These are phyloP conservation scores for Annulohypoxylon bovei DNA, from an alignment of 495 filamentous ascomycete species.

Conservation along the genomic window DNA sequence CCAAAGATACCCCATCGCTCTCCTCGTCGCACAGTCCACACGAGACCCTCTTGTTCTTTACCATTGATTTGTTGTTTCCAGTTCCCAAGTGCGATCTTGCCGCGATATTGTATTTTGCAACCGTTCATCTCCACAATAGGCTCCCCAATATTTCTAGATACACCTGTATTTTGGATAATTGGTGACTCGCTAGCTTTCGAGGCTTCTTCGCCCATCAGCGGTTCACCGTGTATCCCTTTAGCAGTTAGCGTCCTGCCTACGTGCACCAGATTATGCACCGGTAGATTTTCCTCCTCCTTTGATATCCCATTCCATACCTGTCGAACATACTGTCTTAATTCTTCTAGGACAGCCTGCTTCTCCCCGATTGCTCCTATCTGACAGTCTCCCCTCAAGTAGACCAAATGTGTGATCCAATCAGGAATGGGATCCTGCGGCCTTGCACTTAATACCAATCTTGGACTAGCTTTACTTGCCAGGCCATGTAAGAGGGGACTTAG, in stretches of 20 bases:
- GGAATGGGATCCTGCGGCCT: constrained; percentile 88
- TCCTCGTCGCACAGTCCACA: constrained; percentile 84
- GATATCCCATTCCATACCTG: constrained; percentile 49
- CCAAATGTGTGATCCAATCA: constrained; percentile 86
- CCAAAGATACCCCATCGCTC: constrained; percentile 93
- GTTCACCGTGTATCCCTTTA: constrained; percentile 53
- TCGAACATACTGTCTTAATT: constrained; percentile 56
- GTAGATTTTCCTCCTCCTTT: constrained; percentile 50
- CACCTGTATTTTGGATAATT: background rate
- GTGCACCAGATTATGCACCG: constrained; percentile 60
- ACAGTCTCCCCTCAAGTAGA: constrained; percentile 70
- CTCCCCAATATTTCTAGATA: constrained; percentile 56
- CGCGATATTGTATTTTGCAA: constrained; percentile 81
- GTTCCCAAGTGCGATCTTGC: constrained; percentile 76
- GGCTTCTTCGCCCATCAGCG: constrained; percentile 41
- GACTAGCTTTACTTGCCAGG: constrained; percentile 69
- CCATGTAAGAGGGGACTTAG: constrained; percentile 74
- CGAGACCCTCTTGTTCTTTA: constrained; percentile 65
- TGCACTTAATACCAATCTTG: constrained; percentile 78
- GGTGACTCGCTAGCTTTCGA: constrained; percentile 5
- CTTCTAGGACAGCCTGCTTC: constrained; percentile 62
- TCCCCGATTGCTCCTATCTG: constrained; percentile 65
- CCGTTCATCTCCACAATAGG: constrained; percentile 86
- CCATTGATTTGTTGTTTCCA: constrained; percentile 71
- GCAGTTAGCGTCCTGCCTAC: constrained; percentile 59